Base-by-base conservation (phyloP, 139 green algal genomes). In the Trebouxia sp. region DNA sequence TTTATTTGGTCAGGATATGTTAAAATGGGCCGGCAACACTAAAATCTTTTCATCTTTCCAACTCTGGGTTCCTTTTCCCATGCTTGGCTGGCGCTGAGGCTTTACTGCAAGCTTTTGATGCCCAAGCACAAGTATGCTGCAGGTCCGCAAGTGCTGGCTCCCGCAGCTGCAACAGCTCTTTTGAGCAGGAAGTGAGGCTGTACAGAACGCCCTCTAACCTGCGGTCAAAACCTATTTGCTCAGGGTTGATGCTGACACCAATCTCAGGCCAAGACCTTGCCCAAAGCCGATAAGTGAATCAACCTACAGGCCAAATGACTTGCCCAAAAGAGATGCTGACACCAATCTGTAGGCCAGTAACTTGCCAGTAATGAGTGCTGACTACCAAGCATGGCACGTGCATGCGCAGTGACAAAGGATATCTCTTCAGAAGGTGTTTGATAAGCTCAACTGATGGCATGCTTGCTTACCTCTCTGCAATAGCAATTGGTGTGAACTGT, bases 181-280 rank as follows among this genome's bases (percentile, higher is more conserved):
- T 43, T 12, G 80, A 69, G 38, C 81, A 85, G 3, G 88, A 89
- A 10, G 89, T 86, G 45, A 91, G 56, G 70, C 81, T 86, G 78
- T 94, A 94, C 82, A 94, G 79, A 69, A 92, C 76, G 9, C 76
- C 74, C 80, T 94, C 90, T 14, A 94, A 83, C 41, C 85, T 85
- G 38, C 83, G 82, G 1, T 38, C 28, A 69, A 15, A 35, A n/a
- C 20, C 32, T 3, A 45, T 39, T 24, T 58, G 50, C 50, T 58
- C 50, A 58, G 50, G 2, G 48, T 56, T 3, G 50, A 28, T 58
- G 50, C 4, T 28, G 50, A 22, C 20, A 58, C 50, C 12, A n/a
- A n/a, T n/a, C n/a, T n/a, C n/a, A n/a, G n/a, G n/a, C n/a, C n/a
- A n/a, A n/a, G n/a, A n/a, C n/a, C n/a, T n/a, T n/a, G n/a, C n/a